A percentile compares a stretch with the other conserved stretches of the same genome.
Evolutionary conservation across 1,139 yeast species (phyloP).

Genomic region (Magnusiomyces paraingens): DNA sequence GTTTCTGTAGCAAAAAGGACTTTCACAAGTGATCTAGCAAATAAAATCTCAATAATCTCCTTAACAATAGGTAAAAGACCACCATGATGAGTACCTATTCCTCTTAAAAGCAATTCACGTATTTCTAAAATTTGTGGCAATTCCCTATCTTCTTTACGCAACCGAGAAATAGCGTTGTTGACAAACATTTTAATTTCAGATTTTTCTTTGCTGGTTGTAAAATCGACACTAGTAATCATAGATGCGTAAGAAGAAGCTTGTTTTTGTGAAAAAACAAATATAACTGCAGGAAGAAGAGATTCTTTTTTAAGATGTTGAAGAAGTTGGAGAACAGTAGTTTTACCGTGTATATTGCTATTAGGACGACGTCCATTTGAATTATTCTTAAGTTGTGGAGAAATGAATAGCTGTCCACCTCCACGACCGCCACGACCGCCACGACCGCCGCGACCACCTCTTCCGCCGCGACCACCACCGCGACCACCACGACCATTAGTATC

Average conservation of each 20-base stretch:
- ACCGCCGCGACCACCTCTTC: slow-evolving; percentile 28
- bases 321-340: slow-evolving; percentile 41
- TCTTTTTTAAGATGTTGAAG: slow-evolving; percentile 66
- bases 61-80: slow-evolving; percentile 93
- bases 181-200: slow-evolving; percentile 91
- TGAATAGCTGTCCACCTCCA: slow-evolving; percentile 26
- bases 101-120: slow-evolving; percentile 77
- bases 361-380: slow-evolving; percentile 33
- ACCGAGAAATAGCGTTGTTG: slow-evolving; percentile 78
- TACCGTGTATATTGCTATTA: slow-evolving; percentile 64
- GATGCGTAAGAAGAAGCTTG: slow-evolving; percentile 91
- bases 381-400: slow-evolving; percentile 3
- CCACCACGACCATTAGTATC: neutral
- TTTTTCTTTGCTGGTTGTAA: slow-evolving; percentile 74
- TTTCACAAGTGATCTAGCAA: slow-evolving; percentile 78
- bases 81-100: slow-evolving; percentile 97
- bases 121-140: slow-evolving; percentile 83
- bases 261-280: slow-evolving; percentile 89
- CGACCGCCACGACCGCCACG: slow-evolving; percentile 27
- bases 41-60: slow-evolving; percentile 88
- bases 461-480: neutral
- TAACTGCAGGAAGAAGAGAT: slow-evolving; percentile 77
- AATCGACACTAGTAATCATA: slow-evolving; percentile 64
- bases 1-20: slow-evolving; percentile 97
- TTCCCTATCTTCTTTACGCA: slow-evolving; percentile 87